Evolutionary conservation across 164 flowering plant species (phyloP).

Genomic region (Macadamia tetraphylla): DNA sequence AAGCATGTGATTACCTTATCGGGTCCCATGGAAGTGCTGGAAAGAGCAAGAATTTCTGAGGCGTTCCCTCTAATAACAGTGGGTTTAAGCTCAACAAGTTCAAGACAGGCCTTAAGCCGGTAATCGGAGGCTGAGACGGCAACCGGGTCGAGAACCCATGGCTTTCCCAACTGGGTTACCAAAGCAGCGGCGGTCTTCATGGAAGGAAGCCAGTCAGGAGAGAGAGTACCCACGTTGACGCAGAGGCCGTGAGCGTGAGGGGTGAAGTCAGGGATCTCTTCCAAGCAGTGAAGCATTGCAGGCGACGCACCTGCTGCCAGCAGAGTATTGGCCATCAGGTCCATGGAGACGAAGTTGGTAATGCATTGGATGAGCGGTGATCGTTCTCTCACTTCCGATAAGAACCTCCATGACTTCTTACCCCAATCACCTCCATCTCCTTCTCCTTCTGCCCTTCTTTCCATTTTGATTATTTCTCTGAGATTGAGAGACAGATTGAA

Average conservation of each 20-base stretch:
- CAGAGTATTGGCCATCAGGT: conserved; percentile 78
- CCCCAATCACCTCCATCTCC: conserved; percentile 23
- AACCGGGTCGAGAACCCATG: conserved; percentile 96
- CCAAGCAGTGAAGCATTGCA: conserved; percentile 70
- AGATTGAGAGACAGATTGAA: background rate
- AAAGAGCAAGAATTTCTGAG: conserved; percentile 48
- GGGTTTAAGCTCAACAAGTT: conserved; percentile 52
- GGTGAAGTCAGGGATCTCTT: conserved; percentile 85
- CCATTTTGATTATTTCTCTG: background rate
- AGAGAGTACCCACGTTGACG: conserved; percentile 76
- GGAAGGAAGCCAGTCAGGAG: conserved; percentile 65
- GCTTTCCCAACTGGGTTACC: conserved; percentile 34
- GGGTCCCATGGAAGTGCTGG: conserved; percentile 32
- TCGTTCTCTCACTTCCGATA: conserved; percentile 31
- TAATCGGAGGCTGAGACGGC: conserved; percentile 70
- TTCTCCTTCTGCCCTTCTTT: no score
- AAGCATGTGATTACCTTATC: conserved; percentile 16
- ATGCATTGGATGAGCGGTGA: conserved; percentile 89
- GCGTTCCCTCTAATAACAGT: conserved; percentile 41
- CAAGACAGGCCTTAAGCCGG: conserved; percentile 62
- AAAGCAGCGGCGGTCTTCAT: conserved; percentile 65
- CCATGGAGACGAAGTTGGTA: conserved; percentile 94
- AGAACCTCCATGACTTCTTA: conserved; percentile 39
- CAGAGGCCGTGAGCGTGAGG: conserved; percentile 54
- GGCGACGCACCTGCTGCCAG: conserved; percentile 89